Conservation (phyloP, 345 rosid species). For the Moringa oleifera region DNA sequence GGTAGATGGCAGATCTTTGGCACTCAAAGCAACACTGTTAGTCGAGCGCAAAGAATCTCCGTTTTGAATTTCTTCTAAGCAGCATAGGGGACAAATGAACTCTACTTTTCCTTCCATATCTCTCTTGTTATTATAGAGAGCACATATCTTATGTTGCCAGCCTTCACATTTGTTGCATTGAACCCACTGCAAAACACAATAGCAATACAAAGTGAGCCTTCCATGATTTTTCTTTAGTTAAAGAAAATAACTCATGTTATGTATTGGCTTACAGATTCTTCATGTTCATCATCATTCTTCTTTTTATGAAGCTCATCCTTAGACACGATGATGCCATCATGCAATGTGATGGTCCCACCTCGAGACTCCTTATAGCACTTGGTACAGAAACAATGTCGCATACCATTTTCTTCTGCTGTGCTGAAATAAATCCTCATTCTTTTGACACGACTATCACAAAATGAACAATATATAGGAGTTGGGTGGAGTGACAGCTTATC, state of each 20-base stretch:
- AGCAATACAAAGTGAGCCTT: not conserved
- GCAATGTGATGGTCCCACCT: constrained; percentile 16
- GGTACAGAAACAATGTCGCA: constrained; percentile 35
- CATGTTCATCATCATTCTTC: constrained; percentile 30
- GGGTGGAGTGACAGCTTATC: constrained; percentile 32
- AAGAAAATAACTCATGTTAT: not conserved
- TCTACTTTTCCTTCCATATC: constrained; percentile 32
- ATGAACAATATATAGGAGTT: constrained; percentile 40
- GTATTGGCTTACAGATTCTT: constrained; percentile 38
- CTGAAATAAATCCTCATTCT: constrained; percentile 28
- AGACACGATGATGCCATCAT: constrained; percentile 28
- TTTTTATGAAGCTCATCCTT: constrained; percentile 29
- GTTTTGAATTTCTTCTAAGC: constrained; percentile 34
- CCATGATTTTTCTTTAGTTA: not conserved
- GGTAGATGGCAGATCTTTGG: constrained; percentile 53
- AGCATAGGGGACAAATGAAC: constrained; percentile 49
- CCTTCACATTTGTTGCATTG: constrained; percentile 42
- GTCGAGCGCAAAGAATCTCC: constrained; percentile 12
- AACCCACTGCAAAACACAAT: constrained; percentile 45
- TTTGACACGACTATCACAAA: constrained; percentile 31
- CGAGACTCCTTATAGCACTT: constrained; percentile 26
- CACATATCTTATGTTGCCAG: constrained; percentile 72
- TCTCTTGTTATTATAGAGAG: constrained; percentile 41
- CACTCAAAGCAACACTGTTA: constrained; percentile 25
- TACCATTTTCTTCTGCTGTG: constrained; percentile 23